Conservation (phyloP, 1,284 basidiomycete genomes). For the Termitomyces sp. region DNA sequence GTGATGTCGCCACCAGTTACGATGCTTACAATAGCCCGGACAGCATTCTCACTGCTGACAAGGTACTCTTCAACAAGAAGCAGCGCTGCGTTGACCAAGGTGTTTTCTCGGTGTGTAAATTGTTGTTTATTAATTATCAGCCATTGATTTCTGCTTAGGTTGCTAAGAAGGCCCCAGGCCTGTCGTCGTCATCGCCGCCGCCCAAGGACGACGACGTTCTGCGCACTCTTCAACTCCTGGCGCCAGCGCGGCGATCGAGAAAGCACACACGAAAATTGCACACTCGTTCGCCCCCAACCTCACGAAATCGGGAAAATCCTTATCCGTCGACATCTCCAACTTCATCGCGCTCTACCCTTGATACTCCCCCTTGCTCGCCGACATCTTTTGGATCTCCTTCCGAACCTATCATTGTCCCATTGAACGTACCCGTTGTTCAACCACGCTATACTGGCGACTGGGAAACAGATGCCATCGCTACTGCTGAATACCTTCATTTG, state of each 20-base stretch:
- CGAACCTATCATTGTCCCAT: background rate
- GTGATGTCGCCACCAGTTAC: background rate
- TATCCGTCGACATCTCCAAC: background rate
- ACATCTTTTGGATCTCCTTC: background rate
- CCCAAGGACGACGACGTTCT: background rate
- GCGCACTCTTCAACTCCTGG: background rate
- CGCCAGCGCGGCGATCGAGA: background rate
- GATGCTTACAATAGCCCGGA: background rate
- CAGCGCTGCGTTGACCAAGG: background rate
- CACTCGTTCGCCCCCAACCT: background rate
- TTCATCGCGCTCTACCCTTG: background rate
- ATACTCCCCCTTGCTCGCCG: background rate
- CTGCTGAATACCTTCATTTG: background rate
- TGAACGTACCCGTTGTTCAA: background rate
- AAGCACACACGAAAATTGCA: background rate
- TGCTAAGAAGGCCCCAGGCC: no score
- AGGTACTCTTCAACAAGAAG: background rate
- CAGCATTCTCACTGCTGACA: background rate
- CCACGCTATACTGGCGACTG: slow-evolving; percentile 12
- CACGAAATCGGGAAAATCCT: background rate
- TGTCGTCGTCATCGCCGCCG: background rate
- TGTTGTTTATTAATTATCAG: background rate
- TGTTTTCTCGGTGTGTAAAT: background rate
- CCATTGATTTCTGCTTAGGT: background rate
- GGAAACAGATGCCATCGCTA: slow-evolving; percentile 10